Evolutionary conservation across 2,329 filamentous ascomycete species (phyloP).

Genomic region (Graphilbum ipis-grandicollis): DNA sequence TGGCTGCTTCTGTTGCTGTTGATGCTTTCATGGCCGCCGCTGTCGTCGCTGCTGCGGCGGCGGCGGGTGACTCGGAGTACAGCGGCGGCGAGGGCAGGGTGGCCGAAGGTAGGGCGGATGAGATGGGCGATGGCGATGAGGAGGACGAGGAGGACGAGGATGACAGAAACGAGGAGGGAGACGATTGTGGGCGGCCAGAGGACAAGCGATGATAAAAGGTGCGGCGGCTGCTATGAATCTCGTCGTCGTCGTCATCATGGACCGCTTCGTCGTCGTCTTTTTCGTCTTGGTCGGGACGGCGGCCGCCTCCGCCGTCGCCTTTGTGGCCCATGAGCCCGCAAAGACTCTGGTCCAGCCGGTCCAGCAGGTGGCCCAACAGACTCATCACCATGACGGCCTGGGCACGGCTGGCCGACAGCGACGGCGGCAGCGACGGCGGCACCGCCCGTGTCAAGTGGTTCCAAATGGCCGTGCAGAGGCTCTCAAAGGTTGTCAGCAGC

Average conservation of each 20-base stretch:
- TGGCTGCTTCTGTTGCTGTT: not conserved
- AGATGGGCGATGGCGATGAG: not conserved
- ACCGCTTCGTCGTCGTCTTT: not conserved
- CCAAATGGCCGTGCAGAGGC: not conserved
- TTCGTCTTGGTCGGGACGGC: not conserved
- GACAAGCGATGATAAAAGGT: too few relatives aligned
- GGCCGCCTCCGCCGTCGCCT: not conserved
- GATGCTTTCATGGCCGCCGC: too few relatives aligned
- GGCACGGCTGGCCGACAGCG: not conserved
- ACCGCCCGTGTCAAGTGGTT: not conserved
- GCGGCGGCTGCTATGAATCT: not conserved
- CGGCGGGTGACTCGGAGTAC: not conserved
- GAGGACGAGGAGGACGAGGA: too few relatives aligned
- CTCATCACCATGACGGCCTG: not conserved
- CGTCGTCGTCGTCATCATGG: not conserved
- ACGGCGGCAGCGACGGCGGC: not conserved
- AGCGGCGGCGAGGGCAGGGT: not conserved
- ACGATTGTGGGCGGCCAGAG: too few relatives aligned
- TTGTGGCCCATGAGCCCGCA: not conserved
- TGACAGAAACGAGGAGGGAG: not conserved
- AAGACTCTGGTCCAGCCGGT: not conserved
- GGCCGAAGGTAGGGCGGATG: too few relatives aligned
- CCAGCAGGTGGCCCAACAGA: not conserved
- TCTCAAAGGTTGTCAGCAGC: not conserved
- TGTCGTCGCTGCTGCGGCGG: too few relatives aligned